Conservation (phyloP, 2,329 filamentous ascomycete species). For the Pseudocercospora fuligena region DNA sequence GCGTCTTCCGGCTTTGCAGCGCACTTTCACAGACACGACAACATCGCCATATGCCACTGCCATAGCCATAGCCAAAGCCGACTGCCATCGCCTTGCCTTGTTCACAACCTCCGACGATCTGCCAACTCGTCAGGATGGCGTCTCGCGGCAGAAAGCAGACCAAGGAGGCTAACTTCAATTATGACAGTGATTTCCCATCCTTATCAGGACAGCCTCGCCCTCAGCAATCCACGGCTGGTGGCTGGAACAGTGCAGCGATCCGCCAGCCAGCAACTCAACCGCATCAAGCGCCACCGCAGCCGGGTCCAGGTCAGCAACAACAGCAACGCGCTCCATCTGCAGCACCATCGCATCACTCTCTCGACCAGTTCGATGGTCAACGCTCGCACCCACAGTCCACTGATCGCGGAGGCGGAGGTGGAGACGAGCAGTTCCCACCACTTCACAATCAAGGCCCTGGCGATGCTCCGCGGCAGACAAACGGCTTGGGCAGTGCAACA, state of each 20-base stretch:
- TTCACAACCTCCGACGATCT: not conserved
- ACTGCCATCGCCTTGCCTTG: conserved; percentile 1
- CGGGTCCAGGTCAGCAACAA: conserved; percentile 48
- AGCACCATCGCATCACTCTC: conserved; percentile 50
- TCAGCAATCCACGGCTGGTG: conserved; percentile 56
- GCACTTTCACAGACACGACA: not conserved
- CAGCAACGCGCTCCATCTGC: conserved; percentile 49
- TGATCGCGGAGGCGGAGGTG: conserved; percentile 43
- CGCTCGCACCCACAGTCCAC: conserved; percentile 43
- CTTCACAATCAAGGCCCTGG: conserved; percentile 57
- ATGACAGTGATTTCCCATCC: conserved; percentile 65
- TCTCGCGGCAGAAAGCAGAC: not conserved
- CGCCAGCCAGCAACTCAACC: conserved; percentile 48
- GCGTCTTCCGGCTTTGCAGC: not conserved
- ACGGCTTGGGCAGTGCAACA: conserved; percentile 30
- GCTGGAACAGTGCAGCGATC: conserved; percentile 62
- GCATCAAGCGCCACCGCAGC: conserved; percentile 42
- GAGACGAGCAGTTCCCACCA: conserved; percentile 66
- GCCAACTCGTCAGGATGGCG: conserved; percentile 13
- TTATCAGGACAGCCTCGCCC: conserved; percentile 62
- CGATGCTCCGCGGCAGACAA: conserved; percentile 25
- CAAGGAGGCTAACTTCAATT: conserved; percentile 24
- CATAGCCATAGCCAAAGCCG: not conserved
- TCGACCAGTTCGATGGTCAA: conserved; percentile 62
- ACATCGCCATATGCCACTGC: not conserved